Conservation (phyloP, 73 alveolate species). For the Stentor coeruleus region DNA sequence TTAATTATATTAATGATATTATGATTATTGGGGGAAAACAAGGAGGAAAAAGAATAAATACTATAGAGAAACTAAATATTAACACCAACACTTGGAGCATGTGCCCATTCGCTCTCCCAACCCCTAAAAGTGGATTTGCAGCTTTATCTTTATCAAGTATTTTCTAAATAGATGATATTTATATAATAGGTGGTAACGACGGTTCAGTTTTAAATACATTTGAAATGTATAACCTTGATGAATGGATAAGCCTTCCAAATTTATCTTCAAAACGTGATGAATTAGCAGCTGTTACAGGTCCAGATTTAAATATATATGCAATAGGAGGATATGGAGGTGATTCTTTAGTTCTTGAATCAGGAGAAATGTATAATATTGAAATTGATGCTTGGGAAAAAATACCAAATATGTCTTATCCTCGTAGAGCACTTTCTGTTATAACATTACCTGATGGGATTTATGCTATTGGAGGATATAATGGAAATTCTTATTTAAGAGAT, state of each 20-base stretch:
- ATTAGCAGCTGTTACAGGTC: slow-evolving; percentile 58
- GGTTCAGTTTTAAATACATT: slow-evolving; percentile 56
- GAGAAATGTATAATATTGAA: slow-evolving; percentile 62
- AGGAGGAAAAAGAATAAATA: slow-evolving; percentile 56
- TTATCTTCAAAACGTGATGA: slow-evolving; percentile 75
- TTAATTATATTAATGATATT: slow-evolving; percentile 33
- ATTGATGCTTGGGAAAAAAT: slow-evolving; percentile 72
- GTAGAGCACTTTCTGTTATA: slow-evolving; percentile 89
- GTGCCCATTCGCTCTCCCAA: slow-evolving; percentile 43
- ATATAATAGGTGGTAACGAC: slow-evolving; percentile 78
- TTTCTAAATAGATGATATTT: slow-evolving; percentile 32
- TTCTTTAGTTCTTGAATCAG: slow-evolving; percentile 55
- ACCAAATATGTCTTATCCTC: slow-evolving; percentile 70
- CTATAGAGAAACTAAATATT: slow-evolving; percentile 55
- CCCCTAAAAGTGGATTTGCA: slow-evolving; percentile 78
- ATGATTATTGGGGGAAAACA: slow-evolving; percentile 77
- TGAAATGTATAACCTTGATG: slow-evolving; percentile 54
- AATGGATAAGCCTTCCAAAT: slow-evolving; percentile 58
- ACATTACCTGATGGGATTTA: slow-evolving; percentile 90
- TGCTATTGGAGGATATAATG: slow-evolving; percentile 97
- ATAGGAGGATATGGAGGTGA: slow-evolving; percentile 88
- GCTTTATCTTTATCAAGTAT: slow-evolving; percentile 31
- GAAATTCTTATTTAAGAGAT: slow-evolving; percentile 66
- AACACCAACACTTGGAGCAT: slow-evolving; percentile 33
- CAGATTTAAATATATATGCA: slow-evolving; percentile 73